These are phyloP conservation scores for Rhexocercosporidium sp. DNA, from an alignment of 2,329 filamentous ascomycete species.

Conservation along the genomic window DNA sequence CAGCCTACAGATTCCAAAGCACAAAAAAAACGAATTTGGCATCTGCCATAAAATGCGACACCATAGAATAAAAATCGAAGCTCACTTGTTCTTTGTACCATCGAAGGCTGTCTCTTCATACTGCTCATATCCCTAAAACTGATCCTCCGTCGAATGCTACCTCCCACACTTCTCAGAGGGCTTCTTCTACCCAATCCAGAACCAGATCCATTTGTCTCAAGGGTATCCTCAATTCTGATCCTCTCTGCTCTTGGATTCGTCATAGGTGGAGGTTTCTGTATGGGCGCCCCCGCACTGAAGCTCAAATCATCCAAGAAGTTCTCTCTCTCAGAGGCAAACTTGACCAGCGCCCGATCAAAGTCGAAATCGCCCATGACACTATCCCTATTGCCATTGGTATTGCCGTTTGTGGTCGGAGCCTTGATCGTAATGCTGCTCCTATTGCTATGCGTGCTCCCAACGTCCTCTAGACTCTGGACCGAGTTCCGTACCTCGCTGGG, in stretches of 20 bases:
- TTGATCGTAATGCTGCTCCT: constrained; percentile 70
- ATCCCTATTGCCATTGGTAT: constrained; percentile 25
- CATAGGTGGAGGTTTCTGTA: constrained; percentile 71
- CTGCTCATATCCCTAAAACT: constrained; percentile 96
- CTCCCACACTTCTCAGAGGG: constrained; percentile 59
- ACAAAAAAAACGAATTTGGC: no score
- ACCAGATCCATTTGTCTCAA: constrained; percentile 39
- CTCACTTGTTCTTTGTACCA: constrained; percentile 73
- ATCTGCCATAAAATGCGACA: no score
- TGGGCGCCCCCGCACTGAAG: constrained; percentile 77
- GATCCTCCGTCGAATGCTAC: constrained; percentile 89
- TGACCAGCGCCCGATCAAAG: constrained; percentile 90
- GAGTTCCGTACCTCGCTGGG: constrained; percentile 57
- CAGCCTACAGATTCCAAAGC: background rate
- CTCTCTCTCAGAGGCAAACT: constrained; percentile 95
- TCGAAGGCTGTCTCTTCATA: constrained; percentile 81
- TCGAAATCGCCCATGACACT: constrained; percentile 71
- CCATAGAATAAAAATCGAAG: no score
- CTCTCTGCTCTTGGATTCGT: constrained; percentile 81
- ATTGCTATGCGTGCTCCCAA: constrained; percentile 59
- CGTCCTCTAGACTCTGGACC: constrained; percentile 61
- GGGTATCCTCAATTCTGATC: constrained; percentile 75
- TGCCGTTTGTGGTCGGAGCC: constrained; percentile 44
- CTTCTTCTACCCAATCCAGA: constrained; percentile 49
- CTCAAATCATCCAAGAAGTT: constrained; percentile 91